phyloP scores from a whole-genome alignment of 2,329 filamentous ascomycete genomes.

The Tolypocladium sp. region DNA sequence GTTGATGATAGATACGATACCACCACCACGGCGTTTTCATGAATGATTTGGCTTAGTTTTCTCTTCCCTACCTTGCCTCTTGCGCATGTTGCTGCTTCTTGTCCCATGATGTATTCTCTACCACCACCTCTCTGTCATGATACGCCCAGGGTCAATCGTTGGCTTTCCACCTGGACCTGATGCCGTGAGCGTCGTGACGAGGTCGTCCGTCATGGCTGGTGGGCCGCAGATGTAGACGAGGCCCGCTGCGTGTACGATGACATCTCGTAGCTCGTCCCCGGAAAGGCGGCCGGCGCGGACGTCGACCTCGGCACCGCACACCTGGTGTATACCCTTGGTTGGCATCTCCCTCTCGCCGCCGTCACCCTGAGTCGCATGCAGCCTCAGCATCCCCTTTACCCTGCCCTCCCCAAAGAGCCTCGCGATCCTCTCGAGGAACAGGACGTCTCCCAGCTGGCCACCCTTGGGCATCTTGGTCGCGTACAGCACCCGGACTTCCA shows the following conservation, averaged over 20 bases:
- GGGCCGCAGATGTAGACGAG: constrained; percentile 62
- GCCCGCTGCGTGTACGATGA: constrained; percentile 27
- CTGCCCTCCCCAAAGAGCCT: constrained; percentile 26
- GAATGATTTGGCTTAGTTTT: neutral
- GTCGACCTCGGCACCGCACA: constrained; percentile 6
- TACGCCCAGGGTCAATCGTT: constrained; percentile 33
- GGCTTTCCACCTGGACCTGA: constrained; percentile 13
- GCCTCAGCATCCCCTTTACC: constrained; percentile 29
- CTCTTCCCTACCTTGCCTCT: neutral
- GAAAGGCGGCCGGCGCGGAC: constrained; percentile 30
- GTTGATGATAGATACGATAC: neutral
- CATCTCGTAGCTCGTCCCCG: constrained; percentile 29
- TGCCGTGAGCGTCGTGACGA: constrained; percentile 38
- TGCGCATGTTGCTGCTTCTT: neutral
- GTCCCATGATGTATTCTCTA: constrained; percentile 15
- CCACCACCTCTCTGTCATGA: constrained; percentile 59
- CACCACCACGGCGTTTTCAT: neutral
- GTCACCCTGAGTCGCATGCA: constrained; percentile 37
- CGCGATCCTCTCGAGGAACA: constrained; percentile 42
- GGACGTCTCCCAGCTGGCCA: constrained; percentile 23
- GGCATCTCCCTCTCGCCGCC: neutral
- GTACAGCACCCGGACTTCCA: constrained; percentile 55
- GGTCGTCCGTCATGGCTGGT: constrained; percentile 58
- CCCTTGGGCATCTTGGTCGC: constrained; percentile 31
- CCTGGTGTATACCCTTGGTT: neutral